These are phyloP conservation scores for Aspergillus aculeatus DNA, from an alignment of 2,329 filamentous ascomycete species.

Conservation along the genomic window DNA sequence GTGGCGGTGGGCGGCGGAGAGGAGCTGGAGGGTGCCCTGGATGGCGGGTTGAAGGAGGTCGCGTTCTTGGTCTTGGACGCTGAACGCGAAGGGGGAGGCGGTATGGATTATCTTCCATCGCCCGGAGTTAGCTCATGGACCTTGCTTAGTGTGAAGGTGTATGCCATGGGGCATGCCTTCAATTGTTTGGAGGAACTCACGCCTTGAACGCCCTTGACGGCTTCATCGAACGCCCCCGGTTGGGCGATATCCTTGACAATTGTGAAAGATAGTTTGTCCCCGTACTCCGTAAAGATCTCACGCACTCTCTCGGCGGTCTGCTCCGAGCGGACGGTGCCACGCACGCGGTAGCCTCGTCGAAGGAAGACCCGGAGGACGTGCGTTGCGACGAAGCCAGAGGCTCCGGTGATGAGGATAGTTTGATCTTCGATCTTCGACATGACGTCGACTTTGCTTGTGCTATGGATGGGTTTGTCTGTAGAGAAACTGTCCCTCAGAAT, in stretches of 20 bases:
- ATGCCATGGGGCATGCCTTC: too few relatives aligned
- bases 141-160: too few relatives aligned
- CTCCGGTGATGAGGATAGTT: neutral
- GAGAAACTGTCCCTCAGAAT: too few relatives aligned
- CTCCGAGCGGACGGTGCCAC: neutral
- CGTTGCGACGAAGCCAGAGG: neutral
- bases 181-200: slow-evolving; percentile 21
- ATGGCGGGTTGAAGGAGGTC: slow-evolving; percentile 7
- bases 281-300: slow-evolving; percentile 4
- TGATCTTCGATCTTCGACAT: neutral
- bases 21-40: neutral
- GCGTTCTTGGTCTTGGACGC: neutral
- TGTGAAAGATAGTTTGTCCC: slow-evolving; percentile 22
- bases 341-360: neutral
- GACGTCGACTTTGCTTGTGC: neutral
- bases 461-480: too few relatives aligned
- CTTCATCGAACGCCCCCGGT: slow-evolving; percentile 36
- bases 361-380: neutral
- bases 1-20: neutral
- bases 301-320: neutral
- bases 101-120: neutral
- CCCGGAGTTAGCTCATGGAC: too few relatives aligned
- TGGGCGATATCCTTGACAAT: slow-evolving; percentile 30
- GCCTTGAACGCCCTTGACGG: slow-evolving; percentile 37
- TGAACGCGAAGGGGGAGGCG: neutral